phyloP scores from a whole-genome alignment of 2,329 filamentous ascomycete species.

The Fusarium clavum region DNA sequence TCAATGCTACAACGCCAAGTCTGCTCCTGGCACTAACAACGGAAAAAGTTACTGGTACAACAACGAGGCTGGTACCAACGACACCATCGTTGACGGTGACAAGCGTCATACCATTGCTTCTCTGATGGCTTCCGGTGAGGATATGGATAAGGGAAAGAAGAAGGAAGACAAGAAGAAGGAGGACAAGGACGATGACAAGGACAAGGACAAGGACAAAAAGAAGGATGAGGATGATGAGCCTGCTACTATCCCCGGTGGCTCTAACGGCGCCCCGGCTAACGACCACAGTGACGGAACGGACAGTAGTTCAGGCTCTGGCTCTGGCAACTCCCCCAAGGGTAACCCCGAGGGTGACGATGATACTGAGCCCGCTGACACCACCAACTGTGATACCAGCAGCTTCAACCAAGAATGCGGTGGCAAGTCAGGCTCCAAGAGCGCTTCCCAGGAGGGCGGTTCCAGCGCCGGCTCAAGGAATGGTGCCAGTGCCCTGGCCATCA shows the following conservation, averaged over 20 bases:
- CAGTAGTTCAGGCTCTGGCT: slow-evolving; percentile 20
- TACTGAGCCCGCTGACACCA: slow-evolving; percentile 38
- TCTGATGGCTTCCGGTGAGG: slow-evolving; percentile 81
- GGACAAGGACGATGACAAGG: slow-evolving; percentile 23
- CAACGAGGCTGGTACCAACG: slow-evolving; percentile 73
- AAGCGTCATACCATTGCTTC: slow-evolving; percentile 81
- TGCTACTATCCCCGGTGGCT: slow-evolving; percentile 41
- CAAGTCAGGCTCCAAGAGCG: slow-evolving; percentile 33
- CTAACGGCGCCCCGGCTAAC: slow-evolving; percentile 34
- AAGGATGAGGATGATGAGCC: slow-evolving; percentile 34
- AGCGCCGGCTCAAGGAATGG: slow-evolving; percentile 49
- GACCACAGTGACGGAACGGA: slow-evolving; percentile 36
- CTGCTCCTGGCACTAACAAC: slow-evolving; percentile 73
- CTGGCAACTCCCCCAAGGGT: slow-evolving; percentile 29
- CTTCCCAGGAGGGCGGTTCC: slow-evolving; percentile 51
- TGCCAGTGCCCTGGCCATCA: slow-evolving; percentile 53
- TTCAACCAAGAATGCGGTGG: slow-evolving; percentile 58
- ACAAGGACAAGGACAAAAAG: slow-evolving; percentile 30
- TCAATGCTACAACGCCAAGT: slow-evolving; percentile 79
- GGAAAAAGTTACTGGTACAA: slow-evolving; percentile 82
- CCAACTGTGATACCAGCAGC: slow-evolving; percentile 52
- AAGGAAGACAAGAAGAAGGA: slow-evolving; percentile 41
- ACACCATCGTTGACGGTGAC: slow-evolving; percentile 80
- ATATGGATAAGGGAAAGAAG: slow-evolving; percentile 68
- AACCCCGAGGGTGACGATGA: slow-evolving; percentile 35